These are phyloP conservation scores for Yamadazyma conglobata DNA, from an alignment of 1,139 yeast species.

Conservation along the genomic window DNA sequence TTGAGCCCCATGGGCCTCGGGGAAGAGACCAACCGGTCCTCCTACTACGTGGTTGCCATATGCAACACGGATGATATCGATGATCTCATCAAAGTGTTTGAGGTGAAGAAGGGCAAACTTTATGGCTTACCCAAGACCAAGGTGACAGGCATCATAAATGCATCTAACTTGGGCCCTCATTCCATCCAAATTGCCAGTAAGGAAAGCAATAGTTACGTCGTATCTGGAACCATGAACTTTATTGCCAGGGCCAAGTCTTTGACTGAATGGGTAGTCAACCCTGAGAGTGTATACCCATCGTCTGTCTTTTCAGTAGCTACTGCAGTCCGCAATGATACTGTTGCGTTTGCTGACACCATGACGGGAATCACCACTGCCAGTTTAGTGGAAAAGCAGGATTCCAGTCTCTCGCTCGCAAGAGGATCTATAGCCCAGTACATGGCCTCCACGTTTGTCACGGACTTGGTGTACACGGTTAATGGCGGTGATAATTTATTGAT, in stretches of 20 bases:
- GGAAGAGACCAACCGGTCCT: neutral
- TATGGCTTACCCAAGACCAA: constrained; percentile 8
- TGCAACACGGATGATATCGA: constrained; percentile 11
- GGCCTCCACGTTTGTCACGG: constrained; percentile 13
- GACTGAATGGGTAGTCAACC: constrained; percentile 14
- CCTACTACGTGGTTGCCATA: constrained; percentile 12
- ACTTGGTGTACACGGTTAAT: constrained; percentile 3
- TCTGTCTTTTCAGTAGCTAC: constrained; percentile 15
- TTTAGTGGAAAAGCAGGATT: neutral
- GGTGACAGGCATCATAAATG: constrained; percentile 13
- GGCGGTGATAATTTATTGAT: constrained; percentile 9
- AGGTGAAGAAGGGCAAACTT: constrained; percentile 12
- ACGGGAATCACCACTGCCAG: constrained; percentile 16
- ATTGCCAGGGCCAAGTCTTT: constrained; percentile 9
- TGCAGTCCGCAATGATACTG: constrained; percentile 5
- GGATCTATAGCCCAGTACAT: constrained; percentile 5
- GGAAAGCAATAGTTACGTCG: constrained; percentile 10
- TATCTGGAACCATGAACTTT: constrained; percentile 17
- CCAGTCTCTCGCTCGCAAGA: constrained; percentile 3
- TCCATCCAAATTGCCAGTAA: constrained; percentile 11
- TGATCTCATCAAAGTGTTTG: constrained; percentile 14
- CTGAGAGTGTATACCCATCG: constrained; percentile 10
- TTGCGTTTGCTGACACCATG: constrained; percentile 21
- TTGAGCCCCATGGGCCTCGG: neutral
- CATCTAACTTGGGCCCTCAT: constrained; percentile 11